Percentiles rank a stretch among this genome's conserved stretches.
Conservation (phyloP, 495 filamentous ascomycete genomes). For the Neurospora intermedia region DNA sequence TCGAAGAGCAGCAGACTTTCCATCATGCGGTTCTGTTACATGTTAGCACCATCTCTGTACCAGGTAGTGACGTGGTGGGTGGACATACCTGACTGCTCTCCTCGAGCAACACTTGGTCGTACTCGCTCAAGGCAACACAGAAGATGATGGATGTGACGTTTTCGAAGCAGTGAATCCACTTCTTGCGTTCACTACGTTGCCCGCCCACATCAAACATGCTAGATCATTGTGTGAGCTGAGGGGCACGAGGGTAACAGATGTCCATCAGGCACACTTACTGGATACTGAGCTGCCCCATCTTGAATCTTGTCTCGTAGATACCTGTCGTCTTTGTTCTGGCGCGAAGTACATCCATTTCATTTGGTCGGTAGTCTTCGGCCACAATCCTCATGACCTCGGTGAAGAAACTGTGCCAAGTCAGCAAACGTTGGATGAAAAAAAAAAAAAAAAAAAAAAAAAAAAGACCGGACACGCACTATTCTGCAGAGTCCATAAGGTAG, state of each 20-base stretch:
- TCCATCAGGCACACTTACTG: slow-evolving; percentile 58
- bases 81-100: slow-evolving; percentile 82
- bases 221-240: slow-evolving; percentile 11
- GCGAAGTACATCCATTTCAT: slow-evolving; percentile 85
- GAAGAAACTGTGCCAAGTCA: slow-evolving; percentile 62
- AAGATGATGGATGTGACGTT: slow-evolving; percentile 99
- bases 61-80: background rate
- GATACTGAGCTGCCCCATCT: slow-evolving; percentile 96
- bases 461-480: slow-evolving; percentile 59
- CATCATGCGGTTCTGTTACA: slow-evolving; percentile 89
- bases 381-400: slow-evolving; percentile 83
- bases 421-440: background rate
- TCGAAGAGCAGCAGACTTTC: slow-evolving; percentile 96
- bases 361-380: slow-evolving; percentile 74
- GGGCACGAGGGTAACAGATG: slow-evolving; percentile 2
- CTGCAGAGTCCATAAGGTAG: slow-evolving; percentile 97
- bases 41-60: slow-evolving; percentile 10
- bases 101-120: slow-evolving; percentile 92
- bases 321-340: slow-evolving; percentile 98
- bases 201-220: slow-evolving; percentile 99
- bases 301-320: slow-evolving; percentile 97
- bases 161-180: slow-evolving; percentile 99
- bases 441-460: background rate
- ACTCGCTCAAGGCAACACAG: slow-evolving; percentile 95
- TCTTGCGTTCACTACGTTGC: slow-evolving; percentile 93